Percentiles rank a stretch among this genome's conserved stretches.
These are phyloP conservation scores for Psilocybe azurescens DNA, from an alignment of 768 basidiomycete species.

Conservation along the genomic window DNA sequence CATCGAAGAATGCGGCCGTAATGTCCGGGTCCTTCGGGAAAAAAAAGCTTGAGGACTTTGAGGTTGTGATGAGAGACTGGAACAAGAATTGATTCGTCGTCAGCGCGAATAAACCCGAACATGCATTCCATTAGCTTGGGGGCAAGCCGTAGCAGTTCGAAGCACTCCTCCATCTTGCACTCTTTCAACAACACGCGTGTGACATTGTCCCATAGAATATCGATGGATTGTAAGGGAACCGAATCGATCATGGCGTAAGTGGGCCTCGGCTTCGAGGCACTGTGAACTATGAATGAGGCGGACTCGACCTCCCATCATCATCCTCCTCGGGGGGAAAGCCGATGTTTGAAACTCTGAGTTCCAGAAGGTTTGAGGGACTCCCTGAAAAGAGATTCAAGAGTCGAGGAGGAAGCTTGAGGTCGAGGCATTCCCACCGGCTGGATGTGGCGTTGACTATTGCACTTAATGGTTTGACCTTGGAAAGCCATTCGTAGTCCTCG, in stretches of 20 bases:
- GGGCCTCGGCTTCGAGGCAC: neutral
- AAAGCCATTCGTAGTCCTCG: neutral
- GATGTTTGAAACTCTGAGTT: neutral
- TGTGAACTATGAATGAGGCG: no score
- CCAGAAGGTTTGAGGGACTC: neutral
- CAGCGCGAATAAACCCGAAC: neutral
- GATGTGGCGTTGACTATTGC: neutral
- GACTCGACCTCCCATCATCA: no score
- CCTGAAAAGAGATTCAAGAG: neutral
- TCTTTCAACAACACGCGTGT: neutral
- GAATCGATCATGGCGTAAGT: neutral
- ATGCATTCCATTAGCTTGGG: neutral
- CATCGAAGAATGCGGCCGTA: neutral
- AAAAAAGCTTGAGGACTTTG: neutral
- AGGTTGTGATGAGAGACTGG: neutral
- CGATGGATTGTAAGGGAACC: neutral
- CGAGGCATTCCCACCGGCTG: neutral
- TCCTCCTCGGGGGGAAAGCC: no score
- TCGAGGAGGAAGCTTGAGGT: neutral
- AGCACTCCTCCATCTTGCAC: neutral
- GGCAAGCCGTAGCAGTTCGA: neutral
- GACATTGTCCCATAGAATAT: neutral
- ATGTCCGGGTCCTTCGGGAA: neutral
- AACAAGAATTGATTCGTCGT: neutral
- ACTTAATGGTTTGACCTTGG: no score